A percentile compares a stretch with the other conserved stretches of the same genome.
phyloP scores from a whole-genome alignment of 2,329 filamentous ascomycete genomes.

The Madurella mycetomatis region DNA sequence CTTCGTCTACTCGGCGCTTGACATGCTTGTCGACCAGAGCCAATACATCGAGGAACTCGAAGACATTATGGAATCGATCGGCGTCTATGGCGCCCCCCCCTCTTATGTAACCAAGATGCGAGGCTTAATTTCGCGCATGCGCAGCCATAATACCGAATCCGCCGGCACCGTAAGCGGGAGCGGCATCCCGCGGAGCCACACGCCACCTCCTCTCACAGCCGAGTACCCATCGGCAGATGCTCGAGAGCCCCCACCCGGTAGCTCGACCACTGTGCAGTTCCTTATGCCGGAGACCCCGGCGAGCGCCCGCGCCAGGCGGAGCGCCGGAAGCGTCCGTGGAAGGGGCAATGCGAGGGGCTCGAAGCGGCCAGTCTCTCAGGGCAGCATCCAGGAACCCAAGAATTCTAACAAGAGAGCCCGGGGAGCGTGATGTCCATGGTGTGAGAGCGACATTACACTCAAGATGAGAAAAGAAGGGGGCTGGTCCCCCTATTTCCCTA shows the following conservation, averaged over 20 bases:
- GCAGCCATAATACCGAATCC: constrained; percentile 17
- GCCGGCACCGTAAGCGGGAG: background rate
- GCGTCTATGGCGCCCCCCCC: constrained; percentile 24
- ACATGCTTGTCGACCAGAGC: constrained; percentile 40
- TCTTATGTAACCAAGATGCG: constrained; percentile 31
- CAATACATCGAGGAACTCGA: constrained; percentile 39
- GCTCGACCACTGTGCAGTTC: constrained; percentile 12
- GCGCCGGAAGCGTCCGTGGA: constrained; percentile 2
- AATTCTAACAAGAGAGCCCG: constrained; percentile 9
- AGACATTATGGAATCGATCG: constrained; percentile 30
- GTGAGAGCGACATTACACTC: background rate
- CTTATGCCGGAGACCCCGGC: constrained; percentile 19
- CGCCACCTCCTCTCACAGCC: constrained; percentile 6
- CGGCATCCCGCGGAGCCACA: constrained; percentile 13
- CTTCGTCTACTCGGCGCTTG: constrained; percentile 45
- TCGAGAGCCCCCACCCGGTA: background rate
- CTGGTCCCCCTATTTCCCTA: no score
- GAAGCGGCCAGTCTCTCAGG: constrained; percentile 12
- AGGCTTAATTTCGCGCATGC: constrained; percentile 28
- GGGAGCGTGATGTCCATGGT: background rate
- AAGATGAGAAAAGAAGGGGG: no score
- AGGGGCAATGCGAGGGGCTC: constrained; percentile 7
- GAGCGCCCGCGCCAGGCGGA: constrained; percentile 5
- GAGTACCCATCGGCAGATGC: background rate
- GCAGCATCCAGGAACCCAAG: background rate